phyloP scores from a whole-genome alignment of 2,329 filamentous ascomycete species.

The Neurospora sp. region DNA sequence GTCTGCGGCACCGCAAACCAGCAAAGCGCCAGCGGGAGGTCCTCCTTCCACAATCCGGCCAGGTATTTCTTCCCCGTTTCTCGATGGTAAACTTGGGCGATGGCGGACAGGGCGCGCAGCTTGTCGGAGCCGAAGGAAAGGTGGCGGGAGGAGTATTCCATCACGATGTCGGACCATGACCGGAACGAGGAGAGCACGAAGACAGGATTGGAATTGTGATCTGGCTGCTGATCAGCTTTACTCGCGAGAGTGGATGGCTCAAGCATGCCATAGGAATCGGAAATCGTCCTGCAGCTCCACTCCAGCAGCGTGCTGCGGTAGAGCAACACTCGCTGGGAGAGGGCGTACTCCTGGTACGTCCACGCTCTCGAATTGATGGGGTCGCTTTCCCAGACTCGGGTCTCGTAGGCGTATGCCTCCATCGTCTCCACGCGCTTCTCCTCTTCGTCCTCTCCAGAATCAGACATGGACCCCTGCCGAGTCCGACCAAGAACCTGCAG shows the following conservation, averaged over 20 bases:
- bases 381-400: neutral
- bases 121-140: neutral
- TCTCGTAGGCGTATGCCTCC: neutral
- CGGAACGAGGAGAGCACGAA: neutral
- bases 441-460: neutral
- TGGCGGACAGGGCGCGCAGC: neutral
- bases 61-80: neutral
- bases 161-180: neutral
- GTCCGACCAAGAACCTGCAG: neutral
- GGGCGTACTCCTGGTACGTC: constrained; percentile 5
- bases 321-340: neutral
- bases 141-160: neutral
- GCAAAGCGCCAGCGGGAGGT: neutral
- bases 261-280: neutral
- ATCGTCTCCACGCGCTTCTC: neutral
- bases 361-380: constrained; percentile 1
- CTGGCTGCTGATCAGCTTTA: neutral
- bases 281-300: neutral
- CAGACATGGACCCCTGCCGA: neutral
- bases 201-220: neutral
- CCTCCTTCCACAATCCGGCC: neutral
- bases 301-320: neutral
- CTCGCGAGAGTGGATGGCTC: neutral
- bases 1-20: neutral
- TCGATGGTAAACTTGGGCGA: neutral